Conservation (phyloP, 805 yeast genomes). For the Pichia thaimueangensis region DNA sequence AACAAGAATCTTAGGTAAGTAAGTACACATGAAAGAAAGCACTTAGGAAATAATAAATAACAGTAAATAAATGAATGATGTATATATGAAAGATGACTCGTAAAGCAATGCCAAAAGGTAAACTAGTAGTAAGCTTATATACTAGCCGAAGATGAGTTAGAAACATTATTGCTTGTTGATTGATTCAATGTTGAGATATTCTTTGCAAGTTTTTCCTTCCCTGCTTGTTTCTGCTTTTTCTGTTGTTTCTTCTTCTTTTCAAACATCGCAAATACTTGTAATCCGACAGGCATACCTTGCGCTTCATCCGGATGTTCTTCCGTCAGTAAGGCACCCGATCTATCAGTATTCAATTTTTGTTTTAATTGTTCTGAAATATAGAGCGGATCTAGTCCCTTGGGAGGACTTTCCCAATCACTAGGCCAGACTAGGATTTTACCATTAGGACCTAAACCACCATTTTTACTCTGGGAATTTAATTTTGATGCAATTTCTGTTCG, state of each 20-base stretch:
- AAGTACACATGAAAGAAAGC: too few species aligned
- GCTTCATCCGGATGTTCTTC: constrained; percentile 32
- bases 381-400: constrained; percentile 32
- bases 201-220: neutral
- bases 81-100: too few species aligned
- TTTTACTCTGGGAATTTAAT: constrained; percentile 33
- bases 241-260: constrained; percentile 57
- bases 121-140: too few species aligned
- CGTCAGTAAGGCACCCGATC: neutral
- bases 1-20: too few species aligned
- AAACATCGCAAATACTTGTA: constrained; percentile 77
- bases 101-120: too few species aligned
- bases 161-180: too few species aligned
- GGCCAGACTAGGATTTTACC: constrained; percentile 50
- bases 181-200: too few species aligned
- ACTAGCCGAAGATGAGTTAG: too few species aligned
- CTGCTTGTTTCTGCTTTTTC: constrained; percentile 8
- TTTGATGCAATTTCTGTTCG: constrained; percentile 50
- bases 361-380: constrained; percentile 41
- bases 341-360: constrained; percentile 17
- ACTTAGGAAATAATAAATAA: too few species aligned
- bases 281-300: constrained; percentile 61
- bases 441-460: constrained; percentile 26
- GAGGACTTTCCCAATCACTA: constrained; percentile 52
- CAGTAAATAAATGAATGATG: too few species aligned